Evolutionary conservation across 2,329 filamentous ascomycete species (phyloP), one percentile per base, ranked within the genome.

Genomic region (Rosellinia necatrix): DNA sequence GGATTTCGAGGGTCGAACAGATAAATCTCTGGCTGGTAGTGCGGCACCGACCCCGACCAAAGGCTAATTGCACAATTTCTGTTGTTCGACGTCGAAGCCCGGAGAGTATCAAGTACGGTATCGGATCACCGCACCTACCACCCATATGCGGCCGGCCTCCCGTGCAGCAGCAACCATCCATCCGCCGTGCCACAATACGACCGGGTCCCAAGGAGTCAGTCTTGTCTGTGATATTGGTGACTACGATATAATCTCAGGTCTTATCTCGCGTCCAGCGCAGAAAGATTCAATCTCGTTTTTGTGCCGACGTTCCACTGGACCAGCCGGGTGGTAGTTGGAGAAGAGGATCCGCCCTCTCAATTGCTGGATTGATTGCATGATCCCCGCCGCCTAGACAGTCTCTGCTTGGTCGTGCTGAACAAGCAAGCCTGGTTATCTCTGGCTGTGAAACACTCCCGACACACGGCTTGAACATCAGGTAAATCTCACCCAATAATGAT

Each of bases 391-490:
- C 53, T 49, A 56, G 49, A 49, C 55, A 58, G 57, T 64, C 62
- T 53, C 64, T 65, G 59, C 64, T 61, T 57, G 55, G 51, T 62
- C 53, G 42, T 56, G 49, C 44, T 53, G 57, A 24, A 22, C 49
- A 44, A 53, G 19, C 56, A 25, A 58, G 40, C 62, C 58, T 38
- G 59, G 62, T 62, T 51, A 55, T 41, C 53, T 57, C 49, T 49
- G 51, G 41, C 55, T 62, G 57, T 70, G 68, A 69, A 70, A 69
- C 68, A 60, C 56, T 59, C 56, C 57, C 66, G 63, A 68, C 61
- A 67, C 66, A 62, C 22, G 55, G 53, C 54, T 47, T 47, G 38
- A 32, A 60, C 50, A 24, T 54, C 57, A 67, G 62, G 66, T 68
- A 66, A 38, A 59, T 53, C 40, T 53, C 41, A 29, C 52, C 58